phyloP scores from a whole-genome alignment of 208 protist genomes.

The Acanthamoeba culbertsoni region DNA sequence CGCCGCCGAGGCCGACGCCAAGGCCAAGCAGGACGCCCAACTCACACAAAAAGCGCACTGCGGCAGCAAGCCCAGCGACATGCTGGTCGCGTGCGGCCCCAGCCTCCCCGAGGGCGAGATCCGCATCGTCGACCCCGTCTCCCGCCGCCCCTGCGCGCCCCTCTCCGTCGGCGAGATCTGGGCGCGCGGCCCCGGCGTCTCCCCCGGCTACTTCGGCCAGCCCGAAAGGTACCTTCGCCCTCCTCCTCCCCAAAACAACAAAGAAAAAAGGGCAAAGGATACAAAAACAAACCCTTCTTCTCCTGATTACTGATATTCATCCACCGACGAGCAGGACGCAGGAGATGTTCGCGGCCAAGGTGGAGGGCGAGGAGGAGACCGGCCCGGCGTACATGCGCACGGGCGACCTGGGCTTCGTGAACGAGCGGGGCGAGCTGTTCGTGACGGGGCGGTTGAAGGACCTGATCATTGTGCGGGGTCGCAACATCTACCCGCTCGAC shows the following conservation, averaged over 20 bases:
- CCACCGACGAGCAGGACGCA: background rate
- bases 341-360: background rate
- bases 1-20: background rate
- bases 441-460: conserved; percentile 84
- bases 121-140: background rate
- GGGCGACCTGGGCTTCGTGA: conserved; percentile 42
- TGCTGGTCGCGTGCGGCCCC: background rate
- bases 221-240: background rate
- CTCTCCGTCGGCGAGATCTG: conserved; percentile 30
- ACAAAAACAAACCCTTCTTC: background rate
- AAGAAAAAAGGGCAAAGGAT: too few relatives aligned
- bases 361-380: background rate
- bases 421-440: conserved; percentile 42
- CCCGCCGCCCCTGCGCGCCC: background rate
- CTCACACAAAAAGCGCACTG: too few relatives aligned
- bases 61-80: background rate
- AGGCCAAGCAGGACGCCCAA: too few relatives aligned
- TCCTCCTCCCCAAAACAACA: background rate
- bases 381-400: background rate
- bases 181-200: conserved; percentile 6
- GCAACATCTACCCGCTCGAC: conserved; percentile 13
- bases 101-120: conserved; percentile 5
- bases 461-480: conserved; percentile 82
- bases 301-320: background rate
- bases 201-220: background rate